These are phyloP conservation scores for Pichia terricola DNA, from an alignment of 1,139 yeast species.

Conservation along the genomic window DNA sequence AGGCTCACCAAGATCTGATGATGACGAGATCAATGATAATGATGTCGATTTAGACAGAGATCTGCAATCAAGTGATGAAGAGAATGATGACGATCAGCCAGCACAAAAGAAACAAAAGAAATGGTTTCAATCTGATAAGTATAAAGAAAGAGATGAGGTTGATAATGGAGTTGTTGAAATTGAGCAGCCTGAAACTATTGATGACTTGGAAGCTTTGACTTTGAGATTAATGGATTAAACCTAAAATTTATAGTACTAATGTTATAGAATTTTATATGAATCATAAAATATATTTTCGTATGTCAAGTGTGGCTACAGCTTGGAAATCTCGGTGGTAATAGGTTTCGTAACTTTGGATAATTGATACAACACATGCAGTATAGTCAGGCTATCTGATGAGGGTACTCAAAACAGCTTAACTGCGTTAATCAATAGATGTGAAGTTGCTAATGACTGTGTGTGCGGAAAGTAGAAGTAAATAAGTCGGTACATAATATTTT, in stretches of 20 bases:
- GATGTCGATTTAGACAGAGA: conserved; percentile 38
- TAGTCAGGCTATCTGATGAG: too few species aligned
- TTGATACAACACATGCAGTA: too few species aligned
- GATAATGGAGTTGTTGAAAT: conserved; percentile 47
- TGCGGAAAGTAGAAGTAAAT: too few species aligned
- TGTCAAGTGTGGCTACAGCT: too few species aligned
- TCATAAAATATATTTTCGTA: too few species aligned
- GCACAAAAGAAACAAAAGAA: conserved; percentile 46
- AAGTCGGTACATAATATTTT: too few species aligned
- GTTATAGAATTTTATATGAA: too few species aligned
- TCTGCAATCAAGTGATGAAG: conserved; percentile 30
- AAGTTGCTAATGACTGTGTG: too few species aligned
- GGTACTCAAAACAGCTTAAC: too few species aligned
- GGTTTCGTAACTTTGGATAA: too few species aligned
- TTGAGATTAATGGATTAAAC: conserved; percentile 38
- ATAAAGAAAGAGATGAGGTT: conserved; percentile 13
- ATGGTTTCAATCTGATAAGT: conserved; percentile 41
- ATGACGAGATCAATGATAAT: conserved; percentile 22
- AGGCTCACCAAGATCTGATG: conserved; percentile 12
- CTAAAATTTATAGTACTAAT: neutral
- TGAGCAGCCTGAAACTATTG: conserved; percentile 83
- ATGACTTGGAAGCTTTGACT: conserved; percentile 88
- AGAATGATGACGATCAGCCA: conserved; percentile 29
- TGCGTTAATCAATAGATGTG: too few species aligned
- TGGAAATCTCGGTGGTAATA: too few species aligned